A percentile compares a stretch with the other conserved stretches of the same genome.
Conservation (phyloP, 75 land plant genomes). For the Azolla pinnata region DNA sequence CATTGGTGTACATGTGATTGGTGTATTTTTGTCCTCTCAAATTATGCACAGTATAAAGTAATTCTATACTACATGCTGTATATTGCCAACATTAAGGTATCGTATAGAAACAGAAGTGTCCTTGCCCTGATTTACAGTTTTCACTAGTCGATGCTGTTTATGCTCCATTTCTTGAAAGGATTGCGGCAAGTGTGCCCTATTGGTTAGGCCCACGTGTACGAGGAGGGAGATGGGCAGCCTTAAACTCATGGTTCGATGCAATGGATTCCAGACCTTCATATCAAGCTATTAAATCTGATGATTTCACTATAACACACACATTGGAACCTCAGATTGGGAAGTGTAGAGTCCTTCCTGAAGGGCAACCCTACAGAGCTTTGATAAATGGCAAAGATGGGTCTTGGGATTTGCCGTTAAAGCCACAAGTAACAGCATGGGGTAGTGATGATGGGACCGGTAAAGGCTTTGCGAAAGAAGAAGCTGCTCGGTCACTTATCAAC, state of each 20-base stretch:
- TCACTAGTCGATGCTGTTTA: constrained; percentile 35
- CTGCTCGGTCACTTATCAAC: constrained; percentile 17
- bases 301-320: constrained; percentile 28
- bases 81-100: neutral
- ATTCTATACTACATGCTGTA: neutral
- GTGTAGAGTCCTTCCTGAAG: constrained; percentile 17
- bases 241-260: constrained; percentile 26
- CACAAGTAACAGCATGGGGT: constrained; percentile 30
- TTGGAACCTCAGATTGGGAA: constrained; percentile 36
- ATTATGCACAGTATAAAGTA: too few relatives aligned
- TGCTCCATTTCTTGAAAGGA: constrained; percentile 34
- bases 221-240: constrained; percentile 22
- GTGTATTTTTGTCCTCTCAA: too few relatives aligned
- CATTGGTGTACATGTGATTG: too few relatives aligned
- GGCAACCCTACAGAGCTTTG: constrained; percentile 21
- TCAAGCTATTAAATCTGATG: constrained; percentile 33
- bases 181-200: constrained; percentile 34
- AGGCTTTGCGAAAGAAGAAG: constrained; percentile 15
- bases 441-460: constrained; percentile 27
- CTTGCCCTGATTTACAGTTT: constrained; percentile 12
- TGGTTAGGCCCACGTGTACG: constrained; percentile 23
- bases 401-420: constrained; percentile 28
- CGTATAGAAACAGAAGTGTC: neutral
- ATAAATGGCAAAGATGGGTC: constrained; percentile 24
- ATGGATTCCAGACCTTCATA: constrained; percentile 28